Evolutionary conservation across 2,329 filamentous ascomycete genomes (phyloP), one percentile per base, ranked within the genome.

Genomic region (Arthrobotrys megalospora): DNA sequence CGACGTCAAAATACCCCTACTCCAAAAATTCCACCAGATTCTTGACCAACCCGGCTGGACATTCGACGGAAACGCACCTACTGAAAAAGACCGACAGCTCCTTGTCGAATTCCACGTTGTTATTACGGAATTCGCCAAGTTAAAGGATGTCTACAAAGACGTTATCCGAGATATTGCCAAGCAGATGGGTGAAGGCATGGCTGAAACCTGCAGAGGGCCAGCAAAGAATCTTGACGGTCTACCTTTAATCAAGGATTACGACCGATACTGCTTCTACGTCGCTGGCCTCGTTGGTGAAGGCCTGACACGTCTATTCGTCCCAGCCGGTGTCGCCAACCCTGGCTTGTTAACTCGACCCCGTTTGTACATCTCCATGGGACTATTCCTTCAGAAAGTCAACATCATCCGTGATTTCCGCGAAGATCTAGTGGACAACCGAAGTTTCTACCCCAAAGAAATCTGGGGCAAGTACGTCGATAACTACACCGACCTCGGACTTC

Each of bases 111-210:
- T 99, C 84, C 90, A 97, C 84, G 89, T 91, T 71, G 91, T 99
- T 80, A 89, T 97, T 80, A 87, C 88, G 73, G 95, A 99, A 87
- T 93, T 95, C 85, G 93, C 92, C 87, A 92, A 92, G 85, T 87
- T 97, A 85, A 96, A 97, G 87, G 89, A 90, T 60, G 89, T 89
- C 70, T 98, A 99, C 86, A 89, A 89, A 84, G 89, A 88, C 6
- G 94, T 98, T 83, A 96, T 99, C 85, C 91, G 91, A 85, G 95
- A 98, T 82, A 97, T 98, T 83, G 93, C 94, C 36, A 87, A 91
- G 83, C 92, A 93, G 86, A 99, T 99, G 96, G 95, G 94, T 80
- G 94, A 98, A 83, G 96, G 96, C 81, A 99, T 99, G 96, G 96
- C 96, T 32, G 95, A 99, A 85, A 99, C 97, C 84, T 92, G 90